Conservation (phyloP, 2,329 filamentous ascomycete genomes). For the Coleophoma eucalyptorum region DNA sequence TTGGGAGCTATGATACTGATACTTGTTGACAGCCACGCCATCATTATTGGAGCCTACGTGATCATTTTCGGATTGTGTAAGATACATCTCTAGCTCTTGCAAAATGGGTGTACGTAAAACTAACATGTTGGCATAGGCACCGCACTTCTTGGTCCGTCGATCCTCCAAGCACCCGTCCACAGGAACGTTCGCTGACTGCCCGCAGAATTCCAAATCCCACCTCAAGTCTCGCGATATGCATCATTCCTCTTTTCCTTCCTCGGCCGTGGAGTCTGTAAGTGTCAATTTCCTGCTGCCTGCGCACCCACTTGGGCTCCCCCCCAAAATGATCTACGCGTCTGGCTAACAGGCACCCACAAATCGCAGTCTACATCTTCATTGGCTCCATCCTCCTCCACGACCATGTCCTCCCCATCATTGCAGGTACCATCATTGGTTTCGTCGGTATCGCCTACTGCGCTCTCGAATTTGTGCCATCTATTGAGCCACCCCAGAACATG, state of each 20-base stretch:
- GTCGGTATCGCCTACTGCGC: slow-evolving; percentile 74
- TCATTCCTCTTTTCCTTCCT: slow-evolving; percentile 98
- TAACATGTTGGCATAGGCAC: slow-evolving; percentile 44
- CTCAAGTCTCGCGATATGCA: slow-evolving; percentile 87
- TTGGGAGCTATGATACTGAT: no score
- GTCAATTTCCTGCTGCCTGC: background rate
- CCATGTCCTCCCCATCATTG: slow-evolving; percentile 64
- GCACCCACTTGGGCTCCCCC: background rate
- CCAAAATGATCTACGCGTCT: background rate
- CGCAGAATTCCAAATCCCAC: slow-evolving; percentile 87
- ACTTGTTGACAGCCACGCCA: slow-evolving; percentile 50
- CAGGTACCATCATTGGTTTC: slow-evolving; percentile 73
- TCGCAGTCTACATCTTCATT: slow-evolving; percentile 89
- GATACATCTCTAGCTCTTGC: slow-evolving; percentile 23
- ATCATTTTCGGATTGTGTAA: slow-evolving; percentile 85
- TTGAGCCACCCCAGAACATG: slow-evolving; percentile 61
- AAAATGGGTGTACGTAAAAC: slow-evolving; percentile 3
- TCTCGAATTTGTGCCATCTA: slow-evolving; percentile 74
- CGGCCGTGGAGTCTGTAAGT: slow-evolving; percentile 89
- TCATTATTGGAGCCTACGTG: slow-evolving; percentile 82
- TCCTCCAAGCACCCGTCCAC: background rate
- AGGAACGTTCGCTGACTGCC: background rate
- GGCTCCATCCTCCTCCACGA: slow-evolving; percentile 78
- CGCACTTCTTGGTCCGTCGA: slow-evolving; percentile 53
- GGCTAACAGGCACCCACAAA: slow-evolving; percentile 10